Base-by-base conservation (phyloP, 768 basidiomycete genomes). In the Scleroderma bovista region DNA sequence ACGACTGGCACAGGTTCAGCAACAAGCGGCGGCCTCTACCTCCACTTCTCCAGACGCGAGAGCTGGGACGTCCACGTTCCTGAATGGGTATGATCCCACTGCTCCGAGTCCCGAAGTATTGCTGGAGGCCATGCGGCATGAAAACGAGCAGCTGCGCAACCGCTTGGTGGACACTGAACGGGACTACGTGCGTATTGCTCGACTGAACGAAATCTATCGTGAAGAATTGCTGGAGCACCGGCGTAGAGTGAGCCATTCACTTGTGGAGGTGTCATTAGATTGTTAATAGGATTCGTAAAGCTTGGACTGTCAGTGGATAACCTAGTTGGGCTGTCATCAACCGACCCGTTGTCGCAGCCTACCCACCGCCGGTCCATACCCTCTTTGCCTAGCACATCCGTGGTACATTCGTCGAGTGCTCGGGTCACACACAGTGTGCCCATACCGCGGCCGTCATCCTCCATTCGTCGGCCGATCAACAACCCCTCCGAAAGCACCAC, bases 141-240 rank as follows among this genome's bases (percentile, higher is more conserved):
- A 93, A 73, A 93, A 93, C 55, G 89, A 90, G 56, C 76, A 81
- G 43, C 63, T 93, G 53, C 68, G 89, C 45, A 76, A 65, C 47
- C 72, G 81, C 48, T 65, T 93, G 46, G 81, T 81, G 10, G 84
- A 84, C 44, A 86, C 83, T 6, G 90, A 93, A 67, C 67, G 85
- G 53, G 86, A 88, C 56, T 91, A 83, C 60, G 77, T 88, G 52
- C 79, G 85, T 29, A 76, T 90, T 43, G 73, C 81, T 44, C 69
- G 88, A 55, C 67, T 89, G 61, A 92, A 91, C 55, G 89, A 92
- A 57, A 77, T 89, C 5, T 93, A 92, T 60, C 74, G 88, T 26
- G 89, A 90, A 66, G 90, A 93, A 66, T 68, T 93, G 52, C 83
- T 93, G 48, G 84, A 88, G 39, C 81, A 87, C 60, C 69, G 90